Evolutionary conservation across 495 filamentous ascomycete species (phyloP), one percentile per base, ranked within the genome.

Genomic region (Penicillium paxilli): DNA sequence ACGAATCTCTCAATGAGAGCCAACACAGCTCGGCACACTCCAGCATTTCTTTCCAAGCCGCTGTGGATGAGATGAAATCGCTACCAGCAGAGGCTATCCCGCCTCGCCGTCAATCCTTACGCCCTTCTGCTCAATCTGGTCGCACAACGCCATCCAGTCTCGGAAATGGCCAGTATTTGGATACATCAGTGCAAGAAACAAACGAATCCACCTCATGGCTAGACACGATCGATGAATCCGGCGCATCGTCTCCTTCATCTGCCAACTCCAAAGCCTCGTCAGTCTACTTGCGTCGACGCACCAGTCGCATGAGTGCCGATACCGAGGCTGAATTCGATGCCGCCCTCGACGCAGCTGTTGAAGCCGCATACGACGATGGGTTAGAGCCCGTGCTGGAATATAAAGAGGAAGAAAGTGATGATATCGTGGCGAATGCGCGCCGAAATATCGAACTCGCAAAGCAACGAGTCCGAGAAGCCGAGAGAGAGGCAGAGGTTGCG

Each of bases 221-320:
- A 8, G 92, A 97, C 64, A 95, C 94, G 0, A 98, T 98, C 49
- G 93, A 98, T 69, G 94, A 98, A 65, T 96, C 92, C 8, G 91
- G 87, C 26, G 87, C 83, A 14, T 96, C 92, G 20, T 86, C 84
- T 5, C 77, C 83, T 19, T 88, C 90, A 3, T 96, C 90, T n/a
- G 79, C 89, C 2, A 88, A 91, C 66, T 95, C 92, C 0, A 76
- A 88, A 47, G 83, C 85, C 6, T 92, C 89, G 2, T 88, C 85
- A 2, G 66, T 87, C 37, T 83, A 83, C 47, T 67, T 92, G 19
- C 80, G 83, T 46, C 79, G 86, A 50, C 87, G 87, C 58, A 82
- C 77, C 54, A 83, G 90, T 22, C 79, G 76, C 19, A 65, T 84
- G 4, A 95, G 88, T 62, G 85, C 85, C 20, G 84, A 83, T 22